These are phyloP conservation scores for Diutina scorzettiae DNA, from an alignment of 1,139 yeast genomes.

Conservation along the genomic window DNA sequence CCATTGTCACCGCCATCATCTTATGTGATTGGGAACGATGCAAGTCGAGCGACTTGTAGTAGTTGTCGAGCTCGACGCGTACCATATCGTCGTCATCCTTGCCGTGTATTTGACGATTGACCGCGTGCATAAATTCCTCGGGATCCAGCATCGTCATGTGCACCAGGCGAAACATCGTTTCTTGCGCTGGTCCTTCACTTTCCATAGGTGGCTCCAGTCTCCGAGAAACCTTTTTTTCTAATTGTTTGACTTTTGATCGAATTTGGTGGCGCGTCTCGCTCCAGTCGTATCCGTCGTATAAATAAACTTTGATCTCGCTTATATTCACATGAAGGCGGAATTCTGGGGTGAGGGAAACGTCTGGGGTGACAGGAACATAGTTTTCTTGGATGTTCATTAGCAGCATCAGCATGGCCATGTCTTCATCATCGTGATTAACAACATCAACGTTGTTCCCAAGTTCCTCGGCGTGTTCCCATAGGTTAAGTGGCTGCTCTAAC, in stretches of 20 bases:
- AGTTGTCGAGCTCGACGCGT: constrained; percentile 16
- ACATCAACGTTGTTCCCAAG: not conserved
- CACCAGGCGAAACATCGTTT: not conserved
- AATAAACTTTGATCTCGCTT: constrained; percentile 33
- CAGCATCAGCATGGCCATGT: not conserved
- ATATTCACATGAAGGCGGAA: constrained; percentile 22
- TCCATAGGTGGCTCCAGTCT: not conserved
- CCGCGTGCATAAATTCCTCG: not conserved
- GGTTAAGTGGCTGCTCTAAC: constrained; percentile 3
- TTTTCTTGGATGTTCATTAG: constrained; percentile 3
- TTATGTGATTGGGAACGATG: constrained; percentile 59
- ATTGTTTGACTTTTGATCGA: constrained; percentile 46
- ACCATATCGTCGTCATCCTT: constrained; percentile 7
- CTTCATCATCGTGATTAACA: not conserved
- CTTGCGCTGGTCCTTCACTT: not conserved
- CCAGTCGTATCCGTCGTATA: constrained; percentile 95
- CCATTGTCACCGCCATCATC: constrained; percentile 42
- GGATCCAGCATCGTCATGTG: constrained; percentile 5
- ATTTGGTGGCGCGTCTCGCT: constrained; percentile 60
- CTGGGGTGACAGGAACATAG: constrained; percentile 3
- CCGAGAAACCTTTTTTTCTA: constrained; percentile 36
- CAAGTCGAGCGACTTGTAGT: constrained; percentile 37
- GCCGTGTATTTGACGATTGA: not conserved
- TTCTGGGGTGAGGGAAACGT: constrained; percentile 13
- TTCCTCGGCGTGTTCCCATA: not conserved